phyloP scores from a whole-genome alignment of 352 stramenopile species.

The Phytopythium kandeliae region DNA sequence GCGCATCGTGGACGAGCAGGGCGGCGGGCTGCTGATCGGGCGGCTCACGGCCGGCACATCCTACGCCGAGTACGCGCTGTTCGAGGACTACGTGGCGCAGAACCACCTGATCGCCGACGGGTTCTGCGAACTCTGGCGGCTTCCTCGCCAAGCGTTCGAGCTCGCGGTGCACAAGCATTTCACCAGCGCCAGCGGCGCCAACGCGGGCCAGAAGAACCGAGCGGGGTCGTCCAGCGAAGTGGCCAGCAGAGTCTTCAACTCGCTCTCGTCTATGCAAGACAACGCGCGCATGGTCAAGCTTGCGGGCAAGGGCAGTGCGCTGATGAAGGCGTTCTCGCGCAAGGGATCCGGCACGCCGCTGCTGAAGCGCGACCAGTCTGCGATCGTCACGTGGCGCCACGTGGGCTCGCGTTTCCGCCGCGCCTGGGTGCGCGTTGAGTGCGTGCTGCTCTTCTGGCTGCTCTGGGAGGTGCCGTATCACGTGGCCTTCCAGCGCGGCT shows the following conservation, averaged over 20 bases:
- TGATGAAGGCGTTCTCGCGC: slow-evolving; percentile 16
- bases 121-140: slow-evolving; percentile 48
- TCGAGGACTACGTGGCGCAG: slow-evolving; percentile 28
- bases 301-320: slow-evolving; percentile 22
- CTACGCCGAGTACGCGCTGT: slow-evolving; percentile 46
- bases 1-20: slow-evolving; percentile 19
- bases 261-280: slow-evolving; percentile 29
- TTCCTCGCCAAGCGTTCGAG: slow-evolving; percentile 30
- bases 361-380: background rate
- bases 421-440: slow-evolving; percentile 22
- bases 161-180: slow-evolving; percentile 45
- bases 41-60: slow-evolving; percentile 24
- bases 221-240: background rate
- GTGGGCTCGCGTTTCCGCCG: slow-evolving; percentile 22
- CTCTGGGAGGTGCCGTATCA: slow-evolving; percentile 39
- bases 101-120: slow-evolving; percentile 27
- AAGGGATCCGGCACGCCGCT: background rate
- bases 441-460: slow-evolving; percentile 25
- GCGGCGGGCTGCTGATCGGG: slow-evolving; percentile 4
- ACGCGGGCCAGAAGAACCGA: background rate
- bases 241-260: slow-evolving; percentile 10
- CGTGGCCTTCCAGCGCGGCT: slow-evolving; percentile 38
- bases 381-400: slow-evolving; percentile 17
- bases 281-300: slow-evolving; percentile 24
- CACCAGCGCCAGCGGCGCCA: background rate